Conservation (phyloP, 2,329 filamentous ascomycete species). For the Trematosphaeria pertusa region DNA sequence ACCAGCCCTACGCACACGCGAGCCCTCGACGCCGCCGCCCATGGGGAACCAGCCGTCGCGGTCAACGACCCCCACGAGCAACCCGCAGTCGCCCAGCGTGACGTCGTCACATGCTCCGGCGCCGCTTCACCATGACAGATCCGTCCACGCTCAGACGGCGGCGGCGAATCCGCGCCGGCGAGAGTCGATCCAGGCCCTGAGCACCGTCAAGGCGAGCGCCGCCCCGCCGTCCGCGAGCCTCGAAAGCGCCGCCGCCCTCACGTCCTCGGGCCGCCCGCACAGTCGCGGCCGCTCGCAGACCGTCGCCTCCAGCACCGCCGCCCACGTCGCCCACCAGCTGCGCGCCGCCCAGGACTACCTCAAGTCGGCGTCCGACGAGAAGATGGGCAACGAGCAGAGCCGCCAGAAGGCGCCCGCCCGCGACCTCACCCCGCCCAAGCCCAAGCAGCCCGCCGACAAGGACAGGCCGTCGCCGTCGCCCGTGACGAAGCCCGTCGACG, state of each 20-base stretch:
- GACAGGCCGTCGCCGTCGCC: slow-evolving; percentile 3
- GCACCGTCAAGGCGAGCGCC: slow-evolving; percentile 44
- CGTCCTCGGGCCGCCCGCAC: slow-evolving; percentile 31
- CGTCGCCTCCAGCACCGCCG: slow-evolving; percentile 28
- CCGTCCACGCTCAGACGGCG: slow-evolving; percentile 21
- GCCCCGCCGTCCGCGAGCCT: slow-evolving; percentile 48
- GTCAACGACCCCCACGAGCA: slow-evolving; percentile 30
- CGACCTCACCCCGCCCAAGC: slow-evolving; percentile 28
- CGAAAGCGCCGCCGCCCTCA: slow-evolving; percentile 44
- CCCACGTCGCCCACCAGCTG: slow-evolving; percentile 35
- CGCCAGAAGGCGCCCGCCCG: slow-evolving; percentile 31
- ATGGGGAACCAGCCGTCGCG: slow-evolving; percentile 48
- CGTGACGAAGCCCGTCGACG: slow-evolving; percentile 37
- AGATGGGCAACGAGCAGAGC: slow-evolving; percentile 52
- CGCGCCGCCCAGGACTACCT: slow-evolving; percentile 40
- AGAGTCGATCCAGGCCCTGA: slow-evolving; percentile 50
- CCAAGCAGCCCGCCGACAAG: slow-evolving; percentile 8
- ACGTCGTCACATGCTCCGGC: slow-evolving; percentile 27
- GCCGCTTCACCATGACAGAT: slow-evolving; percentile 54
- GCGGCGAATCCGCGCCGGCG: slow-evolving; percentile 43
- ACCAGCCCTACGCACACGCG: slow-evolving; percentile 4
- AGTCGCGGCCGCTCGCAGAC: slow-evolving; percentile 40
- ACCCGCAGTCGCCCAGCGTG: slow-evolving; percentile 34
- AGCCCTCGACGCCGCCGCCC: slow-evolving; percentile 3
- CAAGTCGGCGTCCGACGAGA: slow-evolving; percentile 28